A percentile compares a stretch with the other conserved stretches of the same genome.
phyloP scores from a whole-genome alignment of 1,284 basidiomycete genomes.

The Ganoderma boninense region DNA sequence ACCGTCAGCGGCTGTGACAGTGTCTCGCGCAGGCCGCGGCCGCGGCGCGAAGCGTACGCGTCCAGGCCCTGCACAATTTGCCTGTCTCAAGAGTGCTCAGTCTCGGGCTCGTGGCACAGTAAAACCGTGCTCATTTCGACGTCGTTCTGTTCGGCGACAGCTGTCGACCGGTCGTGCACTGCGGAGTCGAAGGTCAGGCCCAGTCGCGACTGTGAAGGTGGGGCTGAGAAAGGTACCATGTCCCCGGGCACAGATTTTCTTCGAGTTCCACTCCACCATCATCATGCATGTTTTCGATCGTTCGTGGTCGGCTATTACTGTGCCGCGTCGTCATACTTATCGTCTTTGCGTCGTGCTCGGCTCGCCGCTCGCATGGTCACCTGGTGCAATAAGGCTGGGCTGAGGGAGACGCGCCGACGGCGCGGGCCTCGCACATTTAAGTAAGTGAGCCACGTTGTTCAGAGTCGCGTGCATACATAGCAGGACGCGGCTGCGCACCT shows the following conservation, averaged over 20 bases:
- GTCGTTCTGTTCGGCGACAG: too few relatives aligned
- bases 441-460: neutral
- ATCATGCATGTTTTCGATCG: neutral
- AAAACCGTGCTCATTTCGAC: too few relatives aligned
- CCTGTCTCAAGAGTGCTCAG: too few relatives aligned
- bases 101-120: too few relatives aligned
- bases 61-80: too few relatives aligned
- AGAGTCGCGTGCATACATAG: neutral
- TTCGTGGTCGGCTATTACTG: neutral
- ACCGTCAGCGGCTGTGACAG: too few relatives aligned
- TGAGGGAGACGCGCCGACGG: neutral
- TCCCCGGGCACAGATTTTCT: neutral
- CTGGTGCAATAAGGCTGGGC: neutral
- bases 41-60: too few relatives aligned
- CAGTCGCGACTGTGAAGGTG: neutral
- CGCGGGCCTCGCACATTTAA: neutral
- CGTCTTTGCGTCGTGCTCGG: neutral
- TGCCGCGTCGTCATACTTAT: too few relatives aligned
- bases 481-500: neutral
- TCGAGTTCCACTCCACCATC: neutral
- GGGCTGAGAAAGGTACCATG: neutral
- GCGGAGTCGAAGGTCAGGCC: neutral
- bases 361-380: neutral
- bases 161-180: neutral
- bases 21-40: too few relatives aligned